Percentiles rank a stretch among this genome's conserved stretches.
Evolutionary conservation across 768 basidiomycete genomes (phyloP).

Genomic region (Floccularia luteovirens): DNA sequence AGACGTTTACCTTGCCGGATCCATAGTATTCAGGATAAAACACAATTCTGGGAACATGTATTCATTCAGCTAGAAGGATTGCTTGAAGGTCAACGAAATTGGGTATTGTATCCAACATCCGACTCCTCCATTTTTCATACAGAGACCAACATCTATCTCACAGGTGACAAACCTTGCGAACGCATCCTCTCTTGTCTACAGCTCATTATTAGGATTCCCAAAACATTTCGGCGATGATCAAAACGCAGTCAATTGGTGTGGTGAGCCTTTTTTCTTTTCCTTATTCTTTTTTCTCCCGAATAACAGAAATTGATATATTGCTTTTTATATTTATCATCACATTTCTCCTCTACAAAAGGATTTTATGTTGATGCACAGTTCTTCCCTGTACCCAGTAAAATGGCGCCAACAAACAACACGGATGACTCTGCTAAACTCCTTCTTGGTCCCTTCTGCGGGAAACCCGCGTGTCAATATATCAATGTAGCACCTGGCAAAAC

Average conservation of each 20-base stretch:
- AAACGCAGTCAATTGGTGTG: slow-evolving; percentile 88
- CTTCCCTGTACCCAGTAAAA: slow-evolving; percentile 42
- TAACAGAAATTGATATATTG: not conserved
- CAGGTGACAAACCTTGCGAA: slow-evolving; percentile 88
- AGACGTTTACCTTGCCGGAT: no score
- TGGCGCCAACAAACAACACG: slow-evolving; percentile 8
- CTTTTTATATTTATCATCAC: not conserved
- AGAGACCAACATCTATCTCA: no score
- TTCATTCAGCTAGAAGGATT: slow-evolving; percentile 52
- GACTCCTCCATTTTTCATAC: not conserved
- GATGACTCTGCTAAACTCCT: slow-evolving; percentile 33
- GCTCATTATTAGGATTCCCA: slow-evolving; percentile 62
- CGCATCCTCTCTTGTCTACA: slow-evolving; percentile 74
- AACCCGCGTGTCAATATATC: slow-evolving; percentile 88
- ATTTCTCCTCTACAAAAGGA: slow-evolving; percentile 35
- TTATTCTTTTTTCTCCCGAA: no score
- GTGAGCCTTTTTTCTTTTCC: slow-evolving; percentile 54
- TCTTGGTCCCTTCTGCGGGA: slow-evolving; percentile 84
- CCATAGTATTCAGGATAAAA: slow-evolving; percentile 56
- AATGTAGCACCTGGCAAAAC: slow-evolving; percentile 40
- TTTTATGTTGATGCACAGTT: slow-evolving; percentile 73
- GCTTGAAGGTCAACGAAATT: slow-evolving; percentile 62
- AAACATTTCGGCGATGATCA: slow-evolving; percentile 55
- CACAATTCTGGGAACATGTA: slow-evolving; percentile 78
- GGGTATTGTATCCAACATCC: slow-evolving; percentile 35